Percentiles rank a stretch among this genome's conserved stretches.
phyloP scores from a whole-genome alignment of 805 yeast genomes.

The Monosporozyma aquatica region DNA sequence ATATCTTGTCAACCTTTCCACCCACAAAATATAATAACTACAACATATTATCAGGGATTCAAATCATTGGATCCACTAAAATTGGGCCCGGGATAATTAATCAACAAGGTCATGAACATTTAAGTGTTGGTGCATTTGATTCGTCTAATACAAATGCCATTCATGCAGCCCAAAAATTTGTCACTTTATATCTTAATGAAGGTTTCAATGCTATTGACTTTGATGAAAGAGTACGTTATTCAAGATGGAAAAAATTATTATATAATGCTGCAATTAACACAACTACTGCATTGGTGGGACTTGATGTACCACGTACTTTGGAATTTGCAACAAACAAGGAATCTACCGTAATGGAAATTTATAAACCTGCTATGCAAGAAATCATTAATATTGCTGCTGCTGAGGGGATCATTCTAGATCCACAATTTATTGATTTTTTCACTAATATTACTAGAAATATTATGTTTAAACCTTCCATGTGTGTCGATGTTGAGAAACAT shows the following conservation, averaged over 20 bases:
- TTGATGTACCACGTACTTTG: conserved; percentile 46
- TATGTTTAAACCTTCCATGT: conserved; percentile 60
- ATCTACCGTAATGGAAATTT: conserved; percentile 25
- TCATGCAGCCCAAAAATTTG: conserved; percentile 31
- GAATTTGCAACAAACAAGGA: conserved; percentile 34
- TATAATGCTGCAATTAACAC: conserved; percentile 62
- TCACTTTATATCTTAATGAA: conserved; percentile 36
- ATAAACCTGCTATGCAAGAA: conserved; percentile 57
- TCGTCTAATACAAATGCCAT: conserved; percentile 25
- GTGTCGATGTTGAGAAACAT: conserved; percentile 51
- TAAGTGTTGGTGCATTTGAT: conserved; percentile 46
- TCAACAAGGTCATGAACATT: conserved; percentile 44
- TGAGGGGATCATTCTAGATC: conserved; percentile 47
- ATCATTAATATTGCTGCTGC: conserved; percentile 50
- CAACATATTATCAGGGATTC: conserved; percentile 48
- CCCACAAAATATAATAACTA: conserved; percentile 27
- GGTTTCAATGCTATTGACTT: conserved; percentile 34
- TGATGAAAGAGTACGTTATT: conserved; percentile 38
- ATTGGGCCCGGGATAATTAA: conserved; percentile 36
- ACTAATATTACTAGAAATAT: conserved; percentile 44
- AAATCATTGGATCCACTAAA: conserved; percentile 53
- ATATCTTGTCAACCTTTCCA: conserved; percentile 39
- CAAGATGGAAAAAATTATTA: conserved; percentile 55
- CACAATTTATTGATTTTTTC: conserved; percentile 38
- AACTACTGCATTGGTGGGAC: conserved; percentile 45